phyloP scores from a whole-genome alignment of 108 stramenopile genomes.

The Ochromonas danica region DNA sequence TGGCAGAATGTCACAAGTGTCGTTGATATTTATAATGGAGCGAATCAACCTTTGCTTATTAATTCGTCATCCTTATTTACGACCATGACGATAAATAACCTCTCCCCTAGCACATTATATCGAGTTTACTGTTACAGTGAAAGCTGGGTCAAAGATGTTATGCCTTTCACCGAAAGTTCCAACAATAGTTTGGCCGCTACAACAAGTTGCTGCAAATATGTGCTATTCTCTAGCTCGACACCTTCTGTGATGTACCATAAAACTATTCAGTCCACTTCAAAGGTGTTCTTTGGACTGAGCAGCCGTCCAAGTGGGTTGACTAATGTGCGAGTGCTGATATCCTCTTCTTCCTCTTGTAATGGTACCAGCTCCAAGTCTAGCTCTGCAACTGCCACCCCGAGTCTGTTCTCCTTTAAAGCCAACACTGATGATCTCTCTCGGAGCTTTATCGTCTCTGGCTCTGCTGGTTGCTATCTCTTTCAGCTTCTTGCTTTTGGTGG shows the following conservation, averaged over 20 bases:
- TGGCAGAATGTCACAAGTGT: not conserved
- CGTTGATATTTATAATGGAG: not conserved
- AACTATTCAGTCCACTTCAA: not conserved
- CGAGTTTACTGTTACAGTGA: not conserved
- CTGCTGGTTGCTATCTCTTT: not conserved
- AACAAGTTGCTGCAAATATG: conserved; percentile 1
- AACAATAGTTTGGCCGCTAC: not conserved
- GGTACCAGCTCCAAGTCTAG: not conserved
- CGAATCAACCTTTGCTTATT: not conserved
- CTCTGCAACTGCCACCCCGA: not conserved
- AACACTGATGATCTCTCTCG: not conserved
- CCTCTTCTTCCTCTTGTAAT: not conserved
- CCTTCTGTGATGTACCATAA: not conserved
- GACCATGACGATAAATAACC: not conserved
- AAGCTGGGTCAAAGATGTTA: not conserved
- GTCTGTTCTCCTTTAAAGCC: not conserved
- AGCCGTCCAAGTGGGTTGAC: not conserved
- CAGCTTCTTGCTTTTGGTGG: not conserved
- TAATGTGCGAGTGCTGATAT: not conserved
- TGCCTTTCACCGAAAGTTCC: not conserved
- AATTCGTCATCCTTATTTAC: not conserved
- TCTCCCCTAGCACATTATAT: not conserved
- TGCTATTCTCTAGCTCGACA: not conserved
- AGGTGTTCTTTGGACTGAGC: not conserved
- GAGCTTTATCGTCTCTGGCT: not conserved